phyloP scores from a whole-genome alignment of 1,139 yeast species.

The Nakaseomyces glabratus region DNA sequence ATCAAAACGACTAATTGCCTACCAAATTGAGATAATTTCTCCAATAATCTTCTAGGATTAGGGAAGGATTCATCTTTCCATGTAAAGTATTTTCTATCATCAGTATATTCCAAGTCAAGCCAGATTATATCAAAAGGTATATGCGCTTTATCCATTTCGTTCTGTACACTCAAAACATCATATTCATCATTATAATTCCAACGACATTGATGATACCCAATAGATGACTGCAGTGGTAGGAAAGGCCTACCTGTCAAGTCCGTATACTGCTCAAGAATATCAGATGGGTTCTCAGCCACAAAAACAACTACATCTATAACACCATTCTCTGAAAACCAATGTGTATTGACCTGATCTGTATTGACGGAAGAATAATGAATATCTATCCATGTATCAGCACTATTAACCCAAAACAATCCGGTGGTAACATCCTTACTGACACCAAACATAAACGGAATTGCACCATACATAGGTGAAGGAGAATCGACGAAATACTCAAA shows the following conservation, averaged over 20 bases:
- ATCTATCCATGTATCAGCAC: conserved; percentile 89
- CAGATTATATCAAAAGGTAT: conserved; percentile 91
- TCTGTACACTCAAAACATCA: conserved; percentile 66
- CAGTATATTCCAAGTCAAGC: conserved; percentile 92
- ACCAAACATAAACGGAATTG: conserved; percentile 81
- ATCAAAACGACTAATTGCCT: conserved; percentile 76
- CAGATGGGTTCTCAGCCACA: conserved; percentile 50
- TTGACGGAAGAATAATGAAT: conserved; percentile 37
- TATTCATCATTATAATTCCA: conserved; percentile 91
- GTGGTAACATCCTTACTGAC: conserved; percentile 49
- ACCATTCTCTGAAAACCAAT: conserved; percentile 94
- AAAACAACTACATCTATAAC: conserved; percentile 65
- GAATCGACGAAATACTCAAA: conserved; percentile 84
- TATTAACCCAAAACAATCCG: conserved; percentile 85
- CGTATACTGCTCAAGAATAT: conserved; percentile 56
- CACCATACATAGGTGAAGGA: conserved; percentile 86
- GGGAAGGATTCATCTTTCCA: conserved; percentile 78
- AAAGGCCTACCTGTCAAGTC: conserved; percentile 63
- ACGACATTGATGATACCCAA: conserved; percentile 93
- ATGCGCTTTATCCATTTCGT: conserved; percentile 58
- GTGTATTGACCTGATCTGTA: conserved; percentile 39
- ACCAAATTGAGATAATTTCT: conserved; percentile 56
- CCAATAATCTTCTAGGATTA: conserved; percentile 59
- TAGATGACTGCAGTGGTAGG: conserved; percentile 71
- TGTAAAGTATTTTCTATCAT: conserved; percentile 76